Percentiles rank a stretch among this genome's conserved stretches.
These are phyloP conservation scores for Chamaecyparis obtusa DNA, from an alignment of 75 land plant species.

Conservation along the genomic window DNA sequence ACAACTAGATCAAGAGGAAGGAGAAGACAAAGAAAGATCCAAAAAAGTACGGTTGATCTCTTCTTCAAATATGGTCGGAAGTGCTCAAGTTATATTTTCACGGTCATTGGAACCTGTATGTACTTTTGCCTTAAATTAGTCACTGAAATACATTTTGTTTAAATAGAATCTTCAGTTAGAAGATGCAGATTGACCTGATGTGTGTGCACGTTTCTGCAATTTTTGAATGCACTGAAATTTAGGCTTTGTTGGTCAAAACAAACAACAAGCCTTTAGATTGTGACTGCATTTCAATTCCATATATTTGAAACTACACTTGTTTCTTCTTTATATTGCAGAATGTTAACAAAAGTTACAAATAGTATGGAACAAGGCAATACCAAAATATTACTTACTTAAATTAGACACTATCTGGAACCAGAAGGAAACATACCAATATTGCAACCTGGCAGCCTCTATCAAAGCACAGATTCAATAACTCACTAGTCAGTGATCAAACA, in stretches of 20 bases:
- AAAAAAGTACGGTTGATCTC: neutral
- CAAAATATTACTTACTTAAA: no score
- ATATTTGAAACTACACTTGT: neutral
- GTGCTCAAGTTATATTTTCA: neutral
- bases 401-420: no score
- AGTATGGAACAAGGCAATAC: no score
- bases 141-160: neutral
- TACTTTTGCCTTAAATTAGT: neutral
- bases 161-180: neutral
- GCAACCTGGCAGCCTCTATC: no score
- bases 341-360: no score
- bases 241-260: neutral
- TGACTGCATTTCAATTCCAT: neutral
- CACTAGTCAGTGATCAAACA: no score
- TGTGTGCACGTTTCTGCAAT: no score
- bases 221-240: neutral
- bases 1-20: slow-evolving; percentile 3
- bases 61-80: neutral
- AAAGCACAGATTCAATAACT: no score
- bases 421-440: no score
- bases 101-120: slow-evolving; percentile 16
- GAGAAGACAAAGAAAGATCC: neutral
- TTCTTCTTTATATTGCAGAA: neutral
- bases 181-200: no score
- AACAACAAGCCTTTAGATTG: neutral